These are phyloP conservation scores for Rhodotorula sp. DNA, from an alignment of 1,284 basidiomycete species.

Conservation along the genomic window DNA sequence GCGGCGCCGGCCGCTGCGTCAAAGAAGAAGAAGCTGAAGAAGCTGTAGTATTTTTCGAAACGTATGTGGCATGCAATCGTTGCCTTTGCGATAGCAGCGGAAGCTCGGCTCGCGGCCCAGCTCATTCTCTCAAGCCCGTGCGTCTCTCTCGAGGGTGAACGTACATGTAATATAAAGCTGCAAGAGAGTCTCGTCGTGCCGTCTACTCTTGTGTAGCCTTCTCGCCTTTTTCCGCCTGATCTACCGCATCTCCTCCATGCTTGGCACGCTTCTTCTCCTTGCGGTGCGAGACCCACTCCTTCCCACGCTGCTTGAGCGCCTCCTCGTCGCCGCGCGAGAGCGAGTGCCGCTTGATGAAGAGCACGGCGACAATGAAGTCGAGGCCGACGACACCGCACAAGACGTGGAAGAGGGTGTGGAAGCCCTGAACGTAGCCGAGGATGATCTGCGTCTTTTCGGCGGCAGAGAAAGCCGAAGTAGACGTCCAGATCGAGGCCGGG, in stretches of 20 bases:
- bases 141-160: too few relatives aligned
- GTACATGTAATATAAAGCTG: too few relatives aligned
- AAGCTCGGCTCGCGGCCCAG: too few relatives aligned
- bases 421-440: constrained; percentile 61
- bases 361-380: constrained; percentile 12
- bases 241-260: constrained; percentile 8
- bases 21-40: constrained; percentile 8
- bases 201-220: not conserved
- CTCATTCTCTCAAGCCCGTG: too few relatives aligned
- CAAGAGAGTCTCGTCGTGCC: not conserved
- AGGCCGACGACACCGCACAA: constrained; percentile 42
- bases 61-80: too few relatives aligned
- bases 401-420: constrained; percentile 59
- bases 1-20: not conserved
- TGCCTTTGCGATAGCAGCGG: too few relatives aligned
- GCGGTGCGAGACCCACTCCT: constrained; percentile 42
- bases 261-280: constrained; percentile 37
- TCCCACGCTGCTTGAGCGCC: constrained; percentile 52
- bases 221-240: constrained; percentile 19
- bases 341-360: constrained; percentile 63
- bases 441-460: constrained; percentile 55
- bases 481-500: constrained; percentile 44
- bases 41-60: not conserved
- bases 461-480: constrained; percentile 51
- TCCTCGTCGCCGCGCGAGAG: constrained; percentile 61